phyloP scores from a whole-genome alignment of 2,329 filamentous ascomycete species.

The Hirsutella rhossiliensis region DNA sequence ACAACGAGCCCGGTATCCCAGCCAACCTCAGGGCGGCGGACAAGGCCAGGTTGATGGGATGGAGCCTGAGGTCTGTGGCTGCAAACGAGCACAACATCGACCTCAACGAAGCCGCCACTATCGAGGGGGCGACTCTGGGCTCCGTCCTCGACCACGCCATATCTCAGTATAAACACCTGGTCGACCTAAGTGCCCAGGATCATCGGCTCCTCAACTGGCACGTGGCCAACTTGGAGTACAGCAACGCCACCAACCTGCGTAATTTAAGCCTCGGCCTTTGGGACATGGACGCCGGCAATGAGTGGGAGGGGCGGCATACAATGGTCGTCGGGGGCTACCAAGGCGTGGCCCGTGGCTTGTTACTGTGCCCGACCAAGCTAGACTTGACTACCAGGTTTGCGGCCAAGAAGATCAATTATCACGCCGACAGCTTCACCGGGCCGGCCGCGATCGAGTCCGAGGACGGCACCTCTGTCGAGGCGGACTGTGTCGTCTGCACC shows the following conservation, averaged over 20 bases:
- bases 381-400: conserved; percentile 63
- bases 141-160: conserved; percentile 91
- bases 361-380: conserved; percentile 63
- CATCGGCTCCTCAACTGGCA: conserved; percentile 94
- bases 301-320: conserved; percentile 90
- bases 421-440: conserved; percentile 31
- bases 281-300: conserved; percentile 96
- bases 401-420: conserved; percentile 60
- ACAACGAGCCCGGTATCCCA: conserved; percentile 57
- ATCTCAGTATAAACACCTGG: conserved; percentile 69
- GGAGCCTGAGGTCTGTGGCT: conserved; percentile 56
- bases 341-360: conserved; percentile 77
- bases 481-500: conserved; percentile 86
- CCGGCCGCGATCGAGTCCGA: conserved; percentile 59
- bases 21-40: conserved; percentile 62
- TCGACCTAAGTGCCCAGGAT: conserved; percentile 76
- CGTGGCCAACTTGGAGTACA: conserved; percentile 94
- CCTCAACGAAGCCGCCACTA: conserved; percentile 51
- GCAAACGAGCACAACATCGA: conserved; percentile 56
- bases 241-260: conserved; percentile 81
- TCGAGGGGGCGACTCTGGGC: conserved; percentile 63
- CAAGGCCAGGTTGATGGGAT: conserved; percentile 72
- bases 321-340: conserved; percentile 93
- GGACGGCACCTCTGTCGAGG: conserved; percentile 63
- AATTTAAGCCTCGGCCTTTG: conserved; percentile 81